Percentiles rank a stretch among this genome's conserved stretches.
Conservation (phyloP, 2,329 filamentous ascomycete genomes). For the Pseudocercospora eumusae region DNA sequence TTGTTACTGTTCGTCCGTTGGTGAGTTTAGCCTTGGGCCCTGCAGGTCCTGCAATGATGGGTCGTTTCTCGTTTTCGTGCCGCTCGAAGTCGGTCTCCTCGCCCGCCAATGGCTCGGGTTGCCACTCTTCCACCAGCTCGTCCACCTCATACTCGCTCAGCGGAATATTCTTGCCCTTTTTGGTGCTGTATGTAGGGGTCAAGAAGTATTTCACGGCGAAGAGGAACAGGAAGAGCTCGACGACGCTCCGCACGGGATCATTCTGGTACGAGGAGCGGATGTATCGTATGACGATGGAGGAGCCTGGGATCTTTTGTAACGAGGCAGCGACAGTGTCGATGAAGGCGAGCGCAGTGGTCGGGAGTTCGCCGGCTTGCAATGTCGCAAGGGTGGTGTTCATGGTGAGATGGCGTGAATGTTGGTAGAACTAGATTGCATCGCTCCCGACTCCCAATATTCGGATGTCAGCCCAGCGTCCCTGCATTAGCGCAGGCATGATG, state of each 20-base stretch:
- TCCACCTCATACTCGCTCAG: conserved; percentile 96
- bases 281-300: conserved; percentile 90
- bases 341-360: conserved; percentile 56
- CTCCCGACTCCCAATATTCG: not conserved
- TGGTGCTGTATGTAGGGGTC: conserved; percentile 87
- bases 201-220: conserved; percentile 95
- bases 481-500: not conserved
- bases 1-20: conserved; percentile 79
- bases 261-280: conserved; percentile 97
- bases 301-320: conserved; percentile 91
- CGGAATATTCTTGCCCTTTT: conserved; percentile 85
- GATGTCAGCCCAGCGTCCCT: conserved; percentile 1
- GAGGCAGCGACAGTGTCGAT: conserved; percentile 56
- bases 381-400: conserved; percentile 30
- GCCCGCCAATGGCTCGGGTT: conserved; percentile 84
- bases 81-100: conserved; percentile 74
- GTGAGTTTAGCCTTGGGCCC: conserved; percentile 83
- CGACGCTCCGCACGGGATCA: conserved; percentile 87
- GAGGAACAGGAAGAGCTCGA: conserved; percentile 89
- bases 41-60: conserved; percentile 84
- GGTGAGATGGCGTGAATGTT: conserved; percentile 1
- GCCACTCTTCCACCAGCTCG: conserved; percentile 95
- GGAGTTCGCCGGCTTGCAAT: conserved; percentile 57
- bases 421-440: not conserved
- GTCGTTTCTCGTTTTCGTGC: conserved; percentile 77